Evolutionary conservation across 139 green algal species (phyloP), one percentile per base, ranked within the genome.

Genomic region (Trebouxia sp.): DNA sequence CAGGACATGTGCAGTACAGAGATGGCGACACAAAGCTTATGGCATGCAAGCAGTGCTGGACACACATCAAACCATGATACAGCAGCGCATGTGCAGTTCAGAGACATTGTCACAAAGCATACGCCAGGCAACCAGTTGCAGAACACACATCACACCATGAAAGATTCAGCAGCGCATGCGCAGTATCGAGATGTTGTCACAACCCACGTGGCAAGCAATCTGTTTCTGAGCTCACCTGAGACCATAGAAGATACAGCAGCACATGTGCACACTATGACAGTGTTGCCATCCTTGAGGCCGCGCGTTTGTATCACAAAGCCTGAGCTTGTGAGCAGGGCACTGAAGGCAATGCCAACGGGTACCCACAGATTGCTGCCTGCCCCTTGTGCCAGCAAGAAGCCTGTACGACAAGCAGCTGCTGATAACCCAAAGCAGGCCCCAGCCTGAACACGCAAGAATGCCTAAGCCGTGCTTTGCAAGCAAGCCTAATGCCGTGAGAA

Each of bases 361-460:
- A 85, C 80, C 38, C 84, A 93, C 62, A 93, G 39, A 72, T 76
- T 82, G 4, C 76, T 81, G 66, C 81, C 43, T n/a, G 72, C 76
- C 15, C 43, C 32, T 72, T 72, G n/a, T 1, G 87, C 89, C 79
- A 97, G 87, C 79, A 93, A 72, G 80, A 95, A 95, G 65, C 89
- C 92, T 72, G 89, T 93, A 4, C 89, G 65, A 72, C 90, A 91
- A n/a, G 85, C 84, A 9, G 87, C 90, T 1, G 92, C 92, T 12
- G 88, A 93, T 26, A 95, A 80, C 15, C 94, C 94, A 84, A 98
- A 98, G 83, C 89, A 96, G 0, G 90, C 91, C 42, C 94, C 94
- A 32, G 94, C 94, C 82, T 97, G 88, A 56, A 75, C 6, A 82
- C 42, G 62, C 62, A 72, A 14, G 24, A 45, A 65, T 30, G 22